Evolutionary conservation across 768 basidiomycete genomes (phyloP).

Genomic region (Collybia sp.): DNA sequence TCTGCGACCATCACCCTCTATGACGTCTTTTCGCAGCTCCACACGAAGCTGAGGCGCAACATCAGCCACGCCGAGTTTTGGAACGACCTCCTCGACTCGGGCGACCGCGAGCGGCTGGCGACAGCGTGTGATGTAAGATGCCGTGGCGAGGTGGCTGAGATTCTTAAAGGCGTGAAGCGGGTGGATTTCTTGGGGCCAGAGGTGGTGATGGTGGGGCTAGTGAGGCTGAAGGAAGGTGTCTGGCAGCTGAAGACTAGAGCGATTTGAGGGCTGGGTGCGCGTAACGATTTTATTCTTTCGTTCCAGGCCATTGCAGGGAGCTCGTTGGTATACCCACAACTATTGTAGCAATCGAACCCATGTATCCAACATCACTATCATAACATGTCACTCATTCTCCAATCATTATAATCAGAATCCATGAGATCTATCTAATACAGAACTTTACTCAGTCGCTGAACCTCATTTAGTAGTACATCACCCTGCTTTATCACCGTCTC

Average conservation of each 20-base stretch:
- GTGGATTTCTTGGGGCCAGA: background rate
- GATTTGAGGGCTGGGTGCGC: too few species aligned
- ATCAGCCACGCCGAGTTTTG: background rate
- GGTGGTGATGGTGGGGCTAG: too few species aligned
- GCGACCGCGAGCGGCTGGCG: background rate
- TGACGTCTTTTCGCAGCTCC: background rate
- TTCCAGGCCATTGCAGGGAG: too few species aligned
- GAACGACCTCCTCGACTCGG: background rate
- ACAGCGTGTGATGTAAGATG: background rate
- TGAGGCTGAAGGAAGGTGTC: too few species aligned
- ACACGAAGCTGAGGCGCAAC: background rate
- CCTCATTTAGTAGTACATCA: conserved; percentile 80
- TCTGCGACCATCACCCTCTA: background rate
- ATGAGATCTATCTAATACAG: conserved; percentile 35
- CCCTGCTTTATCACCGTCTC: conserved; percentile 93
- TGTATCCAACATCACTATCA: too few species aligned
- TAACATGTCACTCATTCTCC: too few species aligned
- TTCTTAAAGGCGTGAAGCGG: background rate
- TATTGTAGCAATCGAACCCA: too few species aligned
- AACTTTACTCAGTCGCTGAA: conserved; percentile 90
- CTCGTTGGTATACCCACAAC: too few species aligned
- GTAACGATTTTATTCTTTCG: too few species aligned
- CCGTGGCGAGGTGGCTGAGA: background rate
- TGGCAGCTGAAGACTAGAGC: too few species aligned
- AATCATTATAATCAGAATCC: too few species aligned